These are phyloP conservation scores for Aspergillus cavernicola DNA, from an alignment of 495 filamentous ascomycete species.

Conservation along the genomic window DNA sequence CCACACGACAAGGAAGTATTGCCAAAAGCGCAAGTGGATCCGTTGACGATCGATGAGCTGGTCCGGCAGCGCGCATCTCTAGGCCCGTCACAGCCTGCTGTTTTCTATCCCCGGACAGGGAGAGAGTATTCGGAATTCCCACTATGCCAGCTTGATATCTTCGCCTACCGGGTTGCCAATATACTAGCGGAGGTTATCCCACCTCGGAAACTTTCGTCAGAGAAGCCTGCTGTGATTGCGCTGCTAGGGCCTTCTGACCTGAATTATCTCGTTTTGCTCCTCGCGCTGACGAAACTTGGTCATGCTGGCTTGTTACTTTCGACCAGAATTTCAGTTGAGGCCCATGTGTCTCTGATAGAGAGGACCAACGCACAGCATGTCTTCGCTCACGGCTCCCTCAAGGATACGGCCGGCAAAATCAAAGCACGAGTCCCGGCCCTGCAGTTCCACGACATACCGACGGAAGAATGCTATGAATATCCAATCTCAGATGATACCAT, in stretches of 20 bases:
- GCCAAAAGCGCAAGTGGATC: background rate
- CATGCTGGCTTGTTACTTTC: slow-evolving; percentile 43
- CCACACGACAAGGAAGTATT: slow-evolving; percentile 1
- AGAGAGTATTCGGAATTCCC: slow-evolving; percentile 33
- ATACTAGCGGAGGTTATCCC: slow-evolving; percentile 16
- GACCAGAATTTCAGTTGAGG: slow-evolving; percentile 37
- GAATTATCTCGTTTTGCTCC: slow-evolving; percentile 38
- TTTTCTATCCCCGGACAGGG: slow-evolving; percentile 25
- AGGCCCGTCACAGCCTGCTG: slow-evolving; percentile 23
- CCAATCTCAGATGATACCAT: slow-evolving; percentile 10
- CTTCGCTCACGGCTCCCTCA: slow-evolving; percentile 25
- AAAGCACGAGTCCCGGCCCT: slow-evolving; percentile 17
- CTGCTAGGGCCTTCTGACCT: slow-evolving; percentile 38
- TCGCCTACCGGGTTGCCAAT: slow-evolving; percentile 28
- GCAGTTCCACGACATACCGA: slow-evolving; percentile 15
- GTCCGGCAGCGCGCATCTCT: slow-evolving; percentile 27
- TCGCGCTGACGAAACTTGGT: slow-evolving; percentile 38
- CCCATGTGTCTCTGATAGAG: slow-evolving; percentile 36
- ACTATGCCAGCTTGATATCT: slow-evolving; percentile 29
- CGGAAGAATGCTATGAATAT: slow-evolving; percentile 17
- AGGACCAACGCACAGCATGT: slow-evolving; percentile 33
- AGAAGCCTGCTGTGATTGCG: slow-evolving; percentile 33
- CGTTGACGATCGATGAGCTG: slow-evolving; percentile 28
- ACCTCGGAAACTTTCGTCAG: slow-evolving; percentile 19
- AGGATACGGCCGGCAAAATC: slow-evolving; percentile 22